These are phyloP conservation scores for Phialemoniopsis sp. DNA, from an alignment of 2,329 filamentous ascomycete genomes.

Conservation along the genomic window DNA sequence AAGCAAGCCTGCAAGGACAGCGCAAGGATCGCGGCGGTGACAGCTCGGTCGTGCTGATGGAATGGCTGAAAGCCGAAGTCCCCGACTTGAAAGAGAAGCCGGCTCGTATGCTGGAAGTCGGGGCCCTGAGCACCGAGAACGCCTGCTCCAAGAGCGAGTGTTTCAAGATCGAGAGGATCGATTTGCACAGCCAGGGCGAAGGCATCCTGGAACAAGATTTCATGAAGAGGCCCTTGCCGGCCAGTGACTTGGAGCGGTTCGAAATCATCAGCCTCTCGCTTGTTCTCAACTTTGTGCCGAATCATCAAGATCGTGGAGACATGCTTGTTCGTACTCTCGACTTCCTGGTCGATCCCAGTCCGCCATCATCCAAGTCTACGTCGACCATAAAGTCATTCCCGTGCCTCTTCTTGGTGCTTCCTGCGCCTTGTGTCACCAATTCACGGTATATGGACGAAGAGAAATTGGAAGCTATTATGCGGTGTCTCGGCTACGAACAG, in stretches of 20 bases:
- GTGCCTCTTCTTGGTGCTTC: conserved; percentile 82
- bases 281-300: conserved; percentile 91
- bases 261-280: conserved; percentile 89
- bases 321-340: conserved; percentile 77
- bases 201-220: conserved; percentile 89
- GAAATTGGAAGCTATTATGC: conserved; percentile 70
- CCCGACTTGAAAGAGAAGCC: conserved; percentile 11
- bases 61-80: conserved; percentile 49
- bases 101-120: conserved; percentile 79
- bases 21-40: conserved; percentile 63
- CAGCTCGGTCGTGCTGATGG: conserved; percentile 59
- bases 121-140: conserved; percentile 79
- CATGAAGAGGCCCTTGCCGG: conserved; percentile 78
- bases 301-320: conserved; percentile 67
- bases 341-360: conserved; percentile 53
- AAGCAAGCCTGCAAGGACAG: conserved; percentile 66
- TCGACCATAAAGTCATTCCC: conserved; percentile 41
- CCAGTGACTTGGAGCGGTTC: conserved; percentile 59
- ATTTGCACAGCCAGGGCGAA: conserved; percentile 80
- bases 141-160: conserved; percentile 69
- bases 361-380: not conserved
- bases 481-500: conserved; percentile 66
- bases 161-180: conserved; percentile 79
- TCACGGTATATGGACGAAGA: conserved; percentile 81
- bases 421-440: conserved; percentile 82